These are phyloP conservation scores for Emergomyces africanus DNA, from an alignment of 2,329 filamentous ascomycete genomes.

Conservation along the genomic window DNA sequence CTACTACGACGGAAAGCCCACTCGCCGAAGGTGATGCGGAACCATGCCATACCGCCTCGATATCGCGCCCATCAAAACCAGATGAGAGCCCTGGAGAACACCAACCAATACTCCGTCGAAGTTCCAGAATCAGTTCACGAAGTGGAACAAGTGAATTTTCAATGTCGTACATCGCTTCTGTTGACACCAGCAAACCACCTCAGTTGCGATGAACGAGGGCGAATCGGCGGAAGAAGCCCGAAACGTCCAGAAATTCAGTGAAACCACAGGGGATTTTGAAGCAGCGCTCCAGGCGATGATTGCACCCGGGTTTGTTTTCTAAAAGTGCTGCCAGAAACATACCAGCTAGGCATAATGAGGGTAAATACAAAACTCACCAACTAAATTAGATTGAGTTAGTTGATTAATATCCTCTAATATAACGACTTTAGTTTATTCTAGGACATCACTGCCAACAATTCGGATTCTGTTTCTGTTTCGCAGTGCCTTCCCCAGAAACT, in stretches of 20 bases:
- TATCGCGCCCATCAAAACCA: neutral
- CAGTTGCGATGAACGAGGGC: neutral
- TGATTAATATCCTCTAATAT: neutral
- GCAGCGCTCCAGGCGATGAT: neutral
- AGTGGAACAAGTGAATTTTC: neutral
- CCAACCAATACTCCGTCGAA: neutral
- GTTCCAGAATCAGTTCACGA: neutral
- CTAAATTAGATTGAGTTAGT: neutral
- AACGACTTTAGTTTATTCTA: neutral
- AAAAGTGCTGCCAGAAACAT: neutral
- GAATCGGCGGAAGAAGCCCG: neutral
- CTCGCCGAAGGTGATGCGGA: neutral
- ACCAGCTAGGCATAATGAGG: too few species aligned
- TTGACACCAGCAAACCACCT: neutral
- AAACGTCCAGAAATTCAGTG: neutral
- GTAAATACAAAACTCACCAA: neutral
- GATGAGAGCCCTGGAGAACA: neutral
- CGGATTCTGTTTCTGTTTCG: neutral
- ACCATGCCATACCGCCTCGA: neutral
- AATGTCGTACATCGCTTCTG: neutral
- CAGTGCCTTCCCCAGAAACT: too few species aligned
- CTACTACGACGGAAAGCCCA: neutral
- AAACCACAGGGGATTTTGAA: neutral
- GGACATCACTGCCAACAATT: neutral
- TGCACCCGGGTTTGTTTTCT: neutral